These are phyloP conservation scores for Graphilbum sp. DNA, from an alignment of 2,329 filamentous ascomycete species.

Conservation along the genomic window DNA sequence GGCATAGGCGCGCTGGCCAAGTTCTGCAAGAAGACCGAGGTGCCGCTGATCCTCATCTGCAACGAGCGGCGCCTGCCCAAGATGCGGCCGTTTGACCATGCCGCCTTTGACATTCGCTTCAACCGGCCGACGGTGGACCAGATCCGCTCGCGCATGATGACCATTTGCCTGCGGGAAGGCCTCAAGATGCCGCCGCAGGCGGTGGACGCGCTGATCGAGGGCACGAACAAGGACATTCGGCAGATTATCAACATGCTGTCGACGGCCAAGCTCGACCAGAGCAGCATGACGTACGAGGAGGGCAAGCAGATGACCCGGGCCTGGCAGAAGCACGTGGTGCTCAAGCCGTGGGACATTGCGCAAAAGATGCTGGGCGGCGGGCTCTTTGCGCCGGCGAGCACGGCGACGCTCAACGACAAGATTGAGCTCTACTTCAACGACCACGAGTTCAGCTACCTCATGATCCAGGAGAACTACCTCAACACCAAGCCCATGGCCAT, in stretches of 20 bases:
- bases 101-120: constrained; percentile 74
- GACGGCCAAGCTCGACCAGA: constrained; percentile 77
- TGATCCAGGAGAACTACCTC: constrained; percentile 97
- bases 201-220: constrained; percentile 86
- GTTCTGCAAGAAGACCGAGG: constrained; percentile 85
- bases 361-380: constrained; percentile 80
- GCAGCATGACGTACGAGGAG: constrained; percentile 65
- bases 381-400: constrained; percentile 71
- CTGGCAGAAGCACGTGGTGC: constrained; percentile 93
- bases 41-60: constrained; percentile 94
- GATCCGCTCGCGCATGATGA: constrained; percentile 83
- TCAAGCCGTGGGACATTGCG: constrained; percentile 98
- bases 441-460: constrained; percentile 90
- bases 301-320: constrained; percentile 91
- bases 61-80: constrained; percentile 86
- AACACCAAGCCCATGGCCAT: constrained; percentile 58
- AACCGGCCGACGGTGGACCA: constrained; percentile 78
- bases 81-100: constrained; percentile 94
- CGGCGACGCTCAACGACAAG: constrained; percentile 86
- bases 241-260: constrained; percentile 99
- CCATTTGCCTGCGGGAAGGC: constrained; percentile 83
- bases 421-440: constrained; percentile 99
- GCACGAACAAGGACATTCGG: constrained; percentile 86
- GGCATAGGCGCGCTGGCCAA: constrained; percentile 89
- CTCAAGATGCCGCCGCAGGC: constrained; percentile 71